Evolutionary conservation across 2,329 filamentous ascomycete genomes (phyloP).

Genomic region (Rhynchosporium agropyri): DNA sequence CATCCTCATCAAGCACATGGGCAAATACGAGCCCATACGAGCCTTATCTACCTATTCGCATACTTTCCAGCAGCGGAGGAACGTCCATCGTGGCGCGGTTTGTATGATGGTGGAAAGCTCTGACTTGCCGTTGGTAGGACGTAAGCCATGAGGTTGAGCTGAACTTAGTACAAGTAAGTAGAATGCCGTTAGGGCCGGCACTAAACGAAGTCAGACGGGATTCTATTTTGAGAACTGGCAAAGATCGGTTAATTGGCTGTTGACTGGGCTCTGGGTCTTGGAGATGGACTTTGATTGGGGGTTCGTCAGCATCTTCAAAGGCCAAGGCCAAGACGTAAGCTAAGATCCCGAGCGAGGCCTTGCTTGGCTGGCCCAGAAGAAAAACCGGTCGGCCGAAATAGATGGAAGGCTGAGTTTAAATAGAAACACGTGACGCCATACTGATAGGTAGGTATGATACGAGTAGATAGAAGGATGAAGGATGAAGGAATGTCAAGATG

Average conservation of each 20-base stretch:
- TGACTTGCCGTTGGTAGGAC: neutral
- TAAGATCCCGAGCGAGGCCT: conserved; percentile 9
- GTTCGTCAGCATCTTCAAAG: conserved; percentile 3
- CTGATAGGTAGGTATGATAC: neutral
- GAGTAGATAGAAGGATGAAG: conserved; percentile 6
- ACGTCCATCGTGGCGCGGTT: conserved; percentile 15
- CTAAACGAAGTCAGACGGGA: conserved; percentile 10
- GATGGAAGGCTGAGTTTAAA: conserved; percentile 3
- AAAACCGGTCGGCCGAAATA: conserved; percentile 3
- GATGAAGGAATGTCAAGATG: neutral
- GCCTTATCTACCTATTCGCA: neutral
- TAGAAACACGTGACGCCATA: conserved; percentile 2
- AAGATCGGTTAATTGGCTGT: neutral
- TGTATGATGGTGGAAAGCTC: neutral
- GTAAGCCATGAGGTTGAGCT: neutral
- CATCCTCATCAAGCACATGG: neutral
- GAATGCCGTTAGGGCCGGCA: neutral
- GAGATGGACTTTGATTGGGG: conserved; percentile 1
- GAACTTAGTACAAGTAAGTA: too few relatives aligned
- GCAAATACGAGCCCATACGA: conserved; percentile 2
- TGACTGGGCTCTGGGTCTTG: neutral
- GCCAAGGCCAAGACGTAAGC: conserved; percentile 15
- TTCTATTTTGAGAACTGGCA: conserved; percentile 8
- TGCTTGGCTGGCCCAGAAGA: conserved; percentile 1
- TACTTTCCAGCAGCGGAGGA: conserved; percentile 4